Percentiles rank a stretch among this genome's conserved stretches.
These are phyloP conservation scores for Corrigiola litoralis DNA, from an alignment of 179 eudicot genomes.

Conservation along the genomic window DNA sequence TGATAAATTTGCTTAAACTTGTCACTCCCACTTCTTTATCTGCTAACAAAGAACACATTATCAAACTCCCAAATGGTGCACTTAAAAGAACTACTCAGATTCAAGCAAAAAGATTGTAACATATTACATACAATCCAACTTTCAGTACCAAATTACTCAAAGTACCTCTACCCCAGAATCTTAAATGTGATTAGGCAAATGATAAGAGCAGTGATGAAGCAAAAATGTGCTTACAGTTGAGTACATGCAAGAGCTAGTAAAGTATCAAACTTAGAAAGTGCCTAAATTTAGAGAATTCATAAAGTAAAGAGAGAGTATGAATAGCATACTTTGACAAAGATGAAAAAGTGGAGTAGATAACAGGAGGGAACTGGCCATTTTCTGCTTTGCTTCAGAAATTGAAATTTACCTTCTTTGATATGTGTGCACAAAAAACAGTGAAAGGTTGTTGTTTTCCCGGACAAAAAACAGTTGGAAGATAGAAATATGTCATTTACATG, in stretches of 20 bases:
- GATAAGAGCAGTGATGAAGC: not conserved
- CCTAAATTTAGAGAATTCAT: not conserved
- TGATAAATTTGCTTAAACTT: slow-evolving; percentile 28
- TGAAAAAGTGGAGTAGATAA: slow-evolving; percentile 22
- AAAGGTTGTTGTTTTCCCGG: slow-evolving; percentile 26
- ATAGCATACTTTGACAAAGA: slow-evolving; percentile 16
- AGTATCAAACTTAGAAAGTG: not conserved
- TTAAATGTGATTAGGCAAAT: not conserved
- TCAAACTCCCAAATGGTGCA: slow-evolving; percentile 8
- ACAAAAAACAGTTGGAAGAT: slow-evolving; percentile 1
- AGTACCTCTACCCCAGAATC: not conserved
- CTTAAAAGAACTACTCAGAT: not conserved
- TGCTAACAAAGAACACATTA: slow-evolving; percentile 31
- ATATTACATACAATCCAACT: not conserved
- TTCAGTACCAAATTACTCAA: not conserved
- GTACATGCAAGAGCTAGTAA: too few relatives aligned
- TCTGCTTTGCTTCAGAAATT: not conserved
- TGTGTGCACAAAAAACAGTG: slow-evolving; percentile 14
- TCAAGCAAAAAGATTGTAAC: not conserved
- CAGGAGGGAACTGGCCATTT: slow-evolving; percentile 25
- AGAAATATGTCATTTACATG: not conserved
- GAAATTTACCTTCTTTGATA: not conserved
- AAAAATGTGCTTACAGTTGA: not conserved
- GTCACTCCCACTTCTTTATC: slow-evolving; percentile 38
- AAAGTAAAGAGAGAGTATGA: not conserved